A percentile compares a stretch with the other conserved stretches of the same genome.
Conservation (phyloP, 2,329 filamentous ascomycete genomes). For the Penicillium sp. region DNA sequence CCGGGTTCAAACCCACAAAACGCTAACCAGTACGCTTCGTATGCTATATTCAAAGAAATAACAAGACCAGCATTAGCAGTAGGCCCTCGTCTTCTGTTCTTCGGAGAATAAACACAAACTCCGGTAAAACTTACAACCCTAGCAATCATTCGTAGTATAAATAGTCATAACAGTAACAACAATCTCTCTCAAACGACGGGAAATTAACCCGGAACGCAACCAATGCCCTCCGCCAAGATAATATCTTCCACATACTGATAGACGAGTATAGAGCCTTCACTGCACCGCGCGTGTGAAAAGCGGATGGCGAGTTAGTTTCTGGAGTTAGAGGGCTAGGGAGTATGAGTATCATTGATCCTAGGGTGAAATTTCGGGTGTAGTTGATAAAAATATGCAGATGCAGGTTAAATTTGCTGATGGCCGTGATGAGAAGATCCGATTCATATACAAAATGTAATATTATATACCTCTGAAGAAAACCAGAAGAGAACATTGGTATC, state of each 20-base stretch:
- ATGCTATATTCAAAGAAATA: neutral
- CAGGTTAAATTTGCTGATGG: neutral
- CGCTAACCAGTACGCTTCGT: neutral
- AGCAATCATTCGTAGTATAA: neutral
- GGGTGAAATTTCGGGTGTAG: neutral
- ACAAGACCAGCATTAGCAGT: neutral
- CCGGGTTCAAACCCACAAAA: constrained; percentile 9
- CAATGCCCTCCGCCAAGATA: constrained; percentile 47
- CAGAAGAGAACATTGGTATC: constrained; percentile 32
- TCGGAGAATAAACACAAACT: neutral
- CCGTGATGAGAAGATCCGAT: neutral
- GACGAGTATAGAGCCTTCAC: constrained; percentile 5
- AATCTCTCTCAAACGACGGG: constrained; percentile 47
- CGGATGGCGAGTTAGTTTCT: no score
- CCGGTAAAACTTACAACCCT: neutral
- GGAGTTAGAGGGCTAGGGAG: no score
- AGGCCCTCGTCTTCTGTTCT: neutral
- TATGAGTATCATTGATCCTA: neutral
- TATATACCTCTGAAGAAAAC: constrained; percentile 5
- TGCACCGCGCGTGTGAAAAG: neutral
- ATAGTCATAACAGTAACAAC: neutral
- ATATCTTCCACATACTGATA: constrained; percentile 42
- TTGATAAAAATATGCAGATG: neutral
- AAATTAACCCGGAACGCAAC: constrained; percentile 51
- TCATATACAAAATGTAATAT: constrained; percentile 16